phyloP scores from a whole-genome alignment of 2,329 filamentous ascomycete species.

The Xylariales sp. region DNA sequence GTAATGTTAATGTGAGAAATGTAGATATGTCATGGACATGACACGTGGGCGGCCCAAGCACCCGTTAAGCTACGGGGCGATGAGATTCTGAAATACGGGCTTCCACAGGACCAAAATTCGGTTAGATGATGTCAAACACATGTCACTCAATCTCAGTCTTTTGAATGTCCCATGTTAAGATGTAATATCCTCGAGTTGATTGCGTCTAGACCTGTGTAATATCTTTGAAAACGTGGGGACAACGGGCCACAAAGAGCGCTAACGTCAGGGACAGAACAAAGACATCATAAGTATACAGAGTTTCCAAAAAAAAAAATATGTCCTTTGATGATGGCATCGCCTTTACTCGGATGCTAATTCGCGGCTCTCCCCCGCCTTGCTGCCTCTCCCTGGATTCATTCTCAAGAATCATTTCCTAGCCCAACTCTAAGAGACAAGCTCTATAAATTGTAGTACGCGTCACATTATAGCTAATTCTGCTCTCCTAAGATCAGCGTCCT shows the following conservation, averaged over 20 bases:
- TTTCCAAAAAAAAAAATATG: background rate
- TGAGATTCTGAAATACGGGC: background rate
- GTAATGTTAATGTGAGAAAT: slow-evolving; percentile 40
- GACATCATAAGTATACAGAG: background rate
- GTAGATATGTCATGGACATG: slow-evolving; percentile 27
- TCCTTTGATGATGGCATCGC: background rate
- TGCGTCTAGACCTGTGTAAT: background rate
- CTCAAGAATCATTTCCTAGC: background rate
- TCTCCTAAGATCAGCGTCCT: background rate
- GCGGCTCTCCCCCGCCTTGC: background rate
- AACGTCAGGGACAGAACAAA: background rate
- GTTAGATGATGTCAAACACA: slow-evolving; percentile 10
- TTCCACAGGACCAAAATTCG: background rate
- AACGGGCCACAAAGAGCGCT: background rate
- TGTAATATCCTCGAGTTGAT: background rate
- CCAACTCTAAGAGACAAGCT: no score
- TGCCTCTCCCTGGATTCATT: background rate
- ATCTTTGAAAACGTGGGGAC: background rate
- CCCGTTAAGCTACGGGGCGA: slow-evolving; percentile 18
- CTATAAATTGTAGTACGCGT: background rate
- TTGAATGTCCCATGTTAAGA: background rate
- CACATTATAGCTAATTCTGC: background rate
- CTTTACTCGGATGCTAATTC: background rate
- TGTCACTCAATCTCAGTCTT: background rate
- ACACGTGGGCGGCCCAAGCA: slow-evolving; percentile 44